phyloP scores from a whole-genome alignment of 2,329 filamentous ascomycete genomes.

The Trematosphaeria pertusa region DNA sequence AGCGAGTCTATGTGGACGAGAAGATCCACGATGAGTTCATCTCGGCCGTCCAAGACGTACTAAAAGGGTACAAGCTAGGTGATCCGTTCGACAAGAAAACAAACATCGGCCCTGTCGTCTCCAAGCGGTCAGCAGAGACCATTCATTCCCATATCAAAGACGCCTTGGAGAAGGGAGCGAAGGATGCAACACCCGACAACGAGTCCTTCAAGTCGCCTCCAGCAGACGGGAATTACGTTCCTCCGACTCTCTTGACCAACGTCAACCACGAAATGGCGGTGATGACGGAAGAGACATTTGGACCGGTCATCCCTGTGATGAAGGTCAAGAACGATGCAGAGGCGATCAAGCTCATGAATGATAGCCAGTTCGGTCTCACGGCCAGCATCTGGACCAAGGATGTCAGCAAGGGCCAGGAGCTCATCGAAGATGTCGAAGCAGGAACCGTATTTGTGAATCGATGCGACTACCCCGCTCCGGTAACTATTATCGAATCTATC shows the following conservation, averaged over 20 bases:
- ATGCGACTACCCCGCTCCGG: slow-evolving; percentile 89
- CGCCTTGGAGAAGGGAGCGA: slow-evolving; percentile 82
- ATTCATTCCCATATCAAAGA: slow-evolving; percentile 83
- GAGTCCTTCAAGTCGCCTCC: slow-evolving; percentile 75
- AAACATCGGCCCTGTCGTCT: slow-evolving; percentile 88
- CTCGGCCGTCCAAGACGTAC: slow-evolving; percentile 77
- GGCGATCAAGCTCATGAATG: slow-evolving; percentile 87
- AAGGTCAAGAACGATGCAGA: slow-evolving; percentile 82
- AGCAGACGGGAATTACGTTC: slow-evolving; percentile 84
- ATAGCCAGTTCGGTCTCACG: slow-evolving; percentile 91
- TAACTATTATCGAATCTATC: slow-evolving; percentile 60
- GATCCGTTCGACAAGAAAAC: slow-evolving; percentile 81
- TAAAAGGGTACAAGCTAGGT: slow-evolving; percentile 82
- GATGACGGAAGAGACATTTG: slow-evolving; percentile 95
- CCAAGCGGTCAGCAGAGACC: slow-evolving; percentile 75
- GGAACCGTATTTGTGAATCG: slow-evolving; percentile 97
- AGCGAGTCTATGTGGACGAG: slow-evolving; percentile 89
- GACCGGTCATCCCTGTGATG: slow-evolving; percentile 89
- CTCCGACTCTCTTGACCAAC: slow-evolving; percentile 79
- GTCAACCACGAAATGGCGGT: slow-evolving; percentile 84
- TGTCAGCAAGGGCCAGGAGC: slow-evolving; percentile 72
- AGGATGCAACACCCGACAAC: slow-evolving; percentile 83
- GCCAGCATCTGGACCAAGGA: slow-evolving; percentile 99
- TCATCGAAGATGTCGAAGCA: slow-evolving; percentile 83
- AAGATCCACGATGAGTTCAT: slow-evolving; percentile 85